These are phyloP conservation scores for Monilinia laxa DNA, from an alignment of 2,329 filamentous ascomycete species.

Conservation along the genomic window DNA sequence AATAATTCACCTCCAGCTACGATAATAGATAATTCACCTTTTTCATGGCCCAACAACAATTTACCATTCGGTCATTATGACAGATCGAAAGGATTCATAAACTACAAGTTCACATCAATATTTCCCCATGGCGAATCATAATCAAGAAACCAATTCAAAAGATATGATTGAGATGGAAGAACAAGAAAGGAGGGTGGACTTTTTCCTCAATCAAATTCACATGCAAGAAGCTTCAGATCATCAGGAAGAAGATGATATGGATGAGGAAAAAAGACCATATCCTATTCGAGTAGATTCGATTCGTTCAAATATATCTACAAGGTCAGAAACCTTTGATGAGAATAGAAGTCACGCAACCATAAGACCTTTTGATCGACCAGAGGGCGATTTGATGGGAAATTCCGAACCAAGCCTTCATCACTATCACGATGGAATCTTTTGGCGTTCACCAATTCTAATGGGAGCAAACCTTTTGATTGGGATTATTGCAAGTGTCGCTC, in stretches of 20 bases:
- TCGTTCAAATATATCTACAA: background rate
- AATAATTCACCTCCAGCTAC: background rate
- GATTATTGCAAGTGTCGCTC: constrained; percentile 23
- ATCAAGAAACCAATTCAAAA: background rate
- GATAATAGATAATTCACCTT: background rate
- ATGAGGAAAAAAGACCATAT: background rate
- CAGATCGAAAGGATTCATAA: background rate
- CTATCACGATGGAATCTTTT: constrained; percentile 24
- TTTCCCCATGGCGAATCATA: background rate
- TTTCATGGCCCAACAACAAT: background rate
- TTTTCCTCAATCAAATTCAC: background rate
- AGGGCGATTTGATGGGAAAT: background rate
- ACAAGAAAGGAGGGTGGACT: background rate
- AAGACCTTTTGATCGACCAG: background rate
- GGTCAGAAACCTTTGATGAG: background rate
- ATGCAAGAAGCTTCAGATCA: background rate
- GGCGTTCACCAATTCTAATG: constrained; percentile 28
- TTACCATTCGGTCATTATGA: background rate
- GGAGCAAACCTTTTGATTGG: constrained; percentile 23
- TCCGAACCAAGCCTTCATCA: background rate
- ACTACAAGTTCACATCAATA: background rate
- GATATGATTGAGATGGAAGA: background rate
- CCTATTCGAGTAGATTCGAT: constrained; percentile 4
- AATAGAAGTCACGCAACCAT: background rate
- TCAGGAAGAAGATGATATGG: background rate